Conservation (phyloP, 1,139 yeast genomes). For the Nakaseomyces bracarensis region DNA sequence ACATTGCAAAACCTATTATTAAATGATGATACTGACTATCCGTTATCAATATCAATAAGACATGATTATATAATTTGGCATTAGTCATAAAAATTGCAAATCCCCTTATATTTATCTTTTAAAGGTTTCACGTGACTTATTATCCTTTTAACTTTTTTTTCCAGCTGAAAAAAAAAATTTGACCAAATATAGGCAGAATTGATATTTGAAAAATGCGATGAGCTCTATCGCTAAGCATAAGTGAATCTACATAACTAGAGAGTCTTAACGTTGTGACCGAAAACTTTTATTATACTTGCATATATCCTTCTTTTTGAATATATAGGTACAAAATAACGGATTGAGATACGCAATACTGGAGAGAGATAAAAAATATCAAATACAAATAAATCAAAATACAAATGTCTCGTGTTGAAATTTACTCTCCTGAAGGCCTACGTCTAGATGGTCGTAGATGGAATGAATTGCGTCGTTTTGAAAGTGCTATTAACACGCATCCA, state of each 20-base stretch:
- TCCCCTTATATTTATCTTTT: no score
- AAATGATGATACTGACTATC: background rate
- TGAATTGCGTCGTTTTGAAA: conserved; percentile 73
- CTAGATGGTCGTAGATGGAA: conserved; percentile 94
- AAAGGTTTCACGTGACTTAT: no score
- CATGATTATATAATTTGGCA: no score
- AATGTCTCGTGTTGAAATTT: conserved; percentile 67
- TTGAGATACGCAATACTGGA: background rate
- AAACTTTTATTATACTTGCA: no score
- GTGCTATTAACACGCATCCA: conserved; percentile 81
- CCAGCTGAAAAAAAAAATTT: background rate
- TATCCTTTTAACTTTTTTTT: no score
- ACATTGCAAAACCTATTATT: conserved; percentile 10
- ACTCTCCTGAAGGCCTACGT: conserved; percentile 89
- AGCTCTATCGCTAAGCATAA: background rate
- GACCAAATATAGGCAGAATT: background rate
- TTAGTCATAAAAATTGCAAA: no score
- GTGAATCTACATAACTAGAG: no score
- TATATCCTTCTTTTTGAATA: no score
- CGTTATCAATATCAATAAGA: no score
- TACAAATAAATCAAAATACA: conserved; percentile 12
- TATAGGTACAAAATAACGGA: conserved; percentile 8
- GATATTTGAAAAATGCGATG: background rate
- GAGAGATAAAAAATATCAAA: background rate
- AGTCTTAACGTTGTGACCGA: no score